Base-by-base conservation (phyloP, 495 filamentous ascomycete species). In the Penicillium cinerascens region DNA sequence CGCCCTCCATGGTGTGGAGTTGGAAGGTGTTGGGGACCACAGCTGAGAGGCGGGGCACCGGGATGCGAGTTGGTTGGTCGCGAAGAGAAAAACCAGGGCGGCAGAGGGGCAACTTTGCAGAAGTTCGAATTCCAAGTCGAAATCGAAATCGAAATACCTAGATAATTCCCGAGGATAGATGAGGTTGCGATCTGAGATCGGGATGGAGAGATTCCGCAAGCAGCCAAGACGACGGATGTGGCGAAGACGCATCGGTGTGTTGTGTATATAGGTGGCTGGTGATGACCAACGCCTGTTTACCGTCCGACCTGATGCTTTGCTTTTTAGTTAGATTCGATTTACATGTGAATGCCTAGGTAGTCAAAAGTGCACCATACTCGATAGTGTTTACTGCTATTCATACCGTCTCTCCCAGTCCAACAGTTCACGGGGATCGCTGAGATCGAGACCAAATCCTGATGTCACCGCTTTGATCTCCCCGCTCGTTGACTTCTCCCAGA, bases 1-100 rank as follows among this genome's bases (percentile, higher is more conserved):
- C 80, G 60, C 86, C 83, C 75, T 89, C 88, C 86, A 89, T 89
- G 64, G 52, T 86, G 60, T 59, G 51, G 52, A 59, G 55, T 44
- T 55, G 49, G 36, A 49, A 40, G 48, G 49, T 41, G 49, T 54
- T 33, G 29, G 35, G 49, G 53, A 54, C 46, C 37, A 40, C 42
- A 56, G 63, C 51, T 54, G 58, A 57, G 53, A 59, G 63, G 58
- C 60, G 56, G 63, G 60, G 57, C 54, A 60, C 52, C 47, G 45
- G 54, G 44, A 57, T 57, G 55, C 44, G 44, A 57, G 56, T 25
- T 59, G 56, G 51, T 59, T 59, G 55, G 55, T 45, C 36, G 45
- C 38, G 33, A 35, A 44, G 36, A 39, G 36, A 39, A 51, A 55
- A 45, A 52, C 33, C 52, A 52, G 57, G 48, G 36, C 48, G 56